phyloP scores from a whole-genome alignment of 164 flowering plant species.

The Platanus orientalis region DNA sequence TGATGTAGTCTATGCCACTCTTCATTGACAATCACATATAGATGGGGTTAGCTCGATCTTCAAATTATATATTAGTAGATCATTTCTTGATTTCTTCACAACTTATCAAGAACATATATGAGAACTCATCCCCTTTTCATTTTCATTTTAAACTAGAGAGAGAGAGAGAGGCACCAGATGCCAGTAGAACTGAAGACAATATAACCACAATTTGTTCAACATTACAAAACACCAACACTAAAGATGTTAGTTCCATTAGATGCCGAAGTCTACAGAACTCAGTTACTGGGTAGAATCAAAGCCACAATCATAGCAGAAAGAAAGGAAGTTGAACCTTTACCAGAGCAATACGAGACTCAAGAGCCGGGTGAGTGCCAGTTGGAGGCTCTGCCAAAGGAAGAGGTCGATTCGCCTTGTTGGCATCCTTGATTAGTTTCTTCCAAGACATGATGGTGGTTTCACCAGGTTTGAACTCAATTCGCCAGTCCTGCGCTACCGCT shows the following conservation, averaged over 20 bases:
- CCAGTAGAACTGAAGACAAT: no score
- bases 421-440: slow-evolving; percentile 83
- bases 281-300: no score
- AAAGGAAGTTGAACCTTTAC: slow-evolving; percentile 14
- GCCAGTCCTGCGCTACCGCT: slow-evolving; percentile 36
- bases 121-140: no score
- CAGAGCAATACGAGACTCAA: slow-evolving; percentile 51
- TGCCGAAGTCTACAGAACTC: not conserved
- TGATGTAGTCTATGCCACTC: no score
- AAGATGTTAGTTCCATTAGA: not conserved
- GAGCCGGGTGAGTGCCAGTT: slow-evolving; percentile 39
- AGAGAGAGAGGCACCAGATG: no score
- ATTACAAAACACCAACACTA: not conserved
- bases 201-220: not conserved
- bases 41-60: no score
- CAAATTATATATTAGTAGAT: no score
- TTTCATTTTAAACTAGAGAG: no score
- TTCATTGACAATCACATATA: no score
- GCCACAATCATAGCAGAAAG: not conserved
- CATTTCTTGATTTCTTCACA: no score
- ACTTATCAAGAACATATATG: no score
- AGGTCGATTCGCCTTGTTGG: slow-evolving; percentile 34
- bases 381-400: slow-evolving; percentile 29
- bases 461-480: slow-evolving; percentile 74
- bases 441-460: slow-evolving; percentile 97